These are phyloP conservation scores for Vitrella brassicaformis DNA, from an alignment of 73 alveolate genomes.

Conservation along the genomic window DNA sequence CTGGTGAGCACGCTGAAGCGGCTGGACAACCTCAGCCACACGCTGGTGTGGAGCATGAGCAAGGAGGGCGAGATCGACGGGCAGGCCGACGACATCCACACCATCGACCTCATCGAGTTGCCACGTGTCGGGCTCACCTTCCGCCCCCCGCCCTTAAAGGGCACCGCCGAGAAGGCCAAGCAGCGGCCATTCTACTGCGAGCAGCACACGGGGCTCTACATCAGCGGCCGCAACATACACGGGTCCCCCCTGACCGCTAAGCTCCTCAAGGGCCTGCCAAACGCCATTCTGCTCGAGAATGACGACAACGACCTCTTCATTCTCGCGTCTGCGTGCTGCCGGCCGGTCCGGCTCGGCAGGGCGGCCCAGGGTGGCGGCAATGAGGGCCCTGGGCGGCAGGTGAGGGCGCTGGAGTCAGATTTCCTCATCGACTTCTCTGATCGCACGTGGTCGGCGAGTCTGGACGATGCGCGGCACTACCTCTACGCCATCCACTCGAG, in stretches of 20 bases:
- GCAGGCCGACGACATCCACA: too few relatives aligned
- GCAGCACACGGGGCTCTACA: background rate
- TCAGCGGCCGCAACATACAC: background rate
- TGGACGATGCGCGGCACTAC: background rate
- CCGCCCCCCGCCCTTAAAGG: background rate
- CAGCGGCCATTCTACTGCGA: background rate
- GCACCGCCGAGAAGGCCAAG: background rate
- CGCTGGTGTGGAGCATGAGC: too few relatives aligned
- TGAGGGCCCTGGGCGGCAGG: too few relatives aligned
- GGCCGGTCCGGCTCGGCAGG: background rate
- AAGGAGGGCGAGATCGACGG: too few relatives aligned
- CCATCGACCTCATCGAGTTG: background rate
- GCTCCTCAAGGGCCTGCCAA: background rate
- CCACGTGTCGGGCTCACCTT: background rate
- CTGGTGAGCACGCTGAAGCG: background rate
- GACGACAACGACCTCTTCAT: background rate
- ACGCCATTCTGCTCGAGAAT: background rate
- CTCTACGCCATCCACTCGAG: background rate
- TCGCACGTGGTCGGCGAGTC: background rate
- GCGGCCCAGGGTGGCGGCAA: too few relatives aligned
- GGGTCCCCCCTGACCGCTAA: background rate
- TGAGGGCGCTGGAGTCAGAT: background rate
- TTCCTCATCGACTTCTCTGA: background rate
- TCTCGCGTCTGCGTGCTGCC: background rate
- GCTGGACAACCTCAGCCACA: background rate